phyloP scores from a whole-genome alignment of 352 stramenopile genomes.

The Phytophthora citricola region DNA sequence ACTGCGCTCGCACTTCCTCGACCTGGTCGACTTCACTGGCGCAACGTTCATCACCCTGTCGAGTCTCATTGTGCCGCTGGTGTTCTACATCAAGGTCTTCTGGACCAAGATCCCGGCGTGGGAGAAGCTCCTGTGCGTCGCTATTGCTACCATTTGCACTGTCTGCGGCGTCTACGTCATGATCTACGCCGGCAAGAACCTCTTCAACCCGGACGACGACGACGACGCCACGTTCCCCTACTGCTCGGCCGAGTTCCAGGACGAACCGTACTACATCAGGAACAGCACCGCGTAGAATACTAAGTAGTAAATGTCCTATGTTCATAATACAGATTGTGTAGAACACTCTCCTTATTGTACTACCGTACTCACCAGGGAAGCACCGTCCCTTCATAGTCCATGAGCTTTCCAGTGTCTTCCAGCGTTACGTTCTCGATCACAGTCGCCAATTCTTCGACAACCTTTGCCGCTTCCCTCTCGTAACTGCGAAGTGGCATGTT shows the following conservation, averaged over 20 bases:
- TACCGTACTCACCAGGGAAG: background rate
- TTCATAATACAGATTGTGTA: background rate
- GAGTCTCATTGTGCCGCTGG: constrained; percentile 47
- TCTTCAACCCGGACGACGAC: constrained; percentile 30
- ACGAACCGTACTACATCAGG: constrained; percentile 65
- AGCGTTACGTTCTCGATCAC: background rate
- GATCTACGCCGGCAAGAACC: constrained; percentile 41
- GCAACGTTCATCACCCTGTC: constrained; percentile 24
- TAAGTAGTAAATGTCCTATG: constrained; percentile 3
- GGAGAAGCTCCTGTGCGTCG: constrained; percentile 46
- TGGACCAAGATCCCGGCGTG: constrained; percentile 48
- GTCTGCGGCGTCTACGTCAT: constrained; percentile 47
- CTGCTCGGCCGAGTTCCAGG: constrained; percentile 54
- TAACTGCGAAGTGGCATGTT: background rate
- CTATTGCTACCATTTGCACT: constrained; percentile 36
- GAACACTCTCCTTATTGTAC: background rate
- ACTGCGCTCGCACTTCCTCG: constrained; percentile 52
- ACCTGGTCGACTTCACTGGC: constrained; percentile 58
- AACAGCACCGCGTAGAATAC: constrained; percentile 16
- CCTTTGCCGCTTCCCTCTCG: background rate
- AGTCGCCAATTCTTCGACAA: background rate
- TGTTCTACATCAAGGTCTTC: constrained; percentile 62
- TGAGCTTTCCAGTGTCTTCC: background rate
- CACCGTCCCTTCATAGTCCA: background rate
- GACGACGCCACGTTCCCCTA: constrained; percentile 53